Evolutionary conservation across 2,329 filamentous ascomycete genomes (phyloP), one percentile per base, ranked within the genome.

Genomic region (Epichloe coenophiala): DNA sequence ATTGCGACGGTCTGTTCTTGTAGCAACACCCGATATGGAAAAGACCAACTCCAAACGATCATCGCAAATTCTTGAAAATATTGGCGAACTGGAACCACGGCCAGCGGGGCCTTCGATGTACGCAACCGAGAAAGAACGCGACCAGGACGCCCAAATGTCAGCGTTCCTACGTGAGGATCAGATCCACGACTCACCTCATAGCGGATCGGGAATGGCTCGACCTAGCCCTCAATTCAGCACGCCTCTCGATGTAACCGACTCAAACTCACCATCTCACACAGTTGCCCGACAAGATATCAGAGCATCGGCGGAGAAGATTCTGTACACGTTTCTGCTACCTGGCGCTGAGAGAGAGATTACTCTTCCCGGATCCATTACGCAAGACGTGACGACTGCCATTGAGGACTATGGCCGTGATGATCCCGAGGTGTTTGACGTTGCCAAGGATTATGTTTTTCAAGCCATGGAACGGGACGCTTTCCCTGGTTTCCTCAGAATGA

Each of bases 391-490:
- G 39, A 77, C 83, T 19, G 80, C 88, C 13, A 94, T 98, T 55
- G 93, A 98, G 68, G 85, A 91, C 58, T 83, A 88, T 56, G 88
- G 88, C 44, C 83, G 93, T 59, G 93, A 97, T 61, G 93, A 98
- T 63, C 93, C 93, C 0, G 93, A 98, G 66, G 86, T 98, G 12
- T 98, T 98, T 61, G 93, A 97, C 64, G 83, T 88, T 19, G 93
- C 93, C 50, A 98, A 98, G 73, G 93, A 98, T 71, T 98, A 97
- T 65, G 93, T 97, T 55, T 98, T 97, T 68, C 94, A 98, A 69
- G 94, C 94, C 36, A 98, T 98, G 93, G 94, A 98, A 70, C 81
- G 94, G 51, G 93, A 98, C 70, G 93, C 94, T n/a, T 98, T 95
- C 65, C 94, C 94, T 1, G 91, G 91, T 1, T 98, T 98, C 69